Base-by-base conservation (phyloP, 306 rosid species). In the Ormosia semicastrata region DNA sequence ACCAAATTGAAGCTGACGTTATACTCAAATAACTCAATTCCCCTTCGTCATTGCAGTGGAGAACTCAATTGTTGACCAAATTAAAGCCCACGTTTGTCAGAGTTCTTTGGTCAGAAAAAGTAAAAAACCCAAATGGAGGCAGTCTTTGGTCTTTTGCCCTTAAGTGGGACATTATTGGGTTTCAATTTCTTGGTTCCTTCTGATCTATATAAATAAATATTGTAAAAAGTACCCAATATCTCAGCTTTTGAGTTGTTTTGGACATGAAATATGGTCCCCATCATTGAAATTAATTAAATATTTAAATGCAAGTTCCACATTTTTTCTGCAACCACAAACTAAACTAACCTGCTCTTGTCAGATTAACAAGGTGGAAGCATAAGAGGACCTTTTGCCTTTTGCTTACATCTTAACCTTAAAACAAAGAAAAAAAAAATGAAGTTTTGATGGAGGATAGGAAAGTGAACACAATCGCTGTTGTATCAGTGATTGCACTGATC, bases 371-470 rank as follows among this genome's bases (percentile, higher is more conserved):
- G 40, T 53, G 44, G 12, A 75, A 44, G 8, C 65, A 69, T 24
- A 64, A 40, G 67, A 58, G 18, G 9, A 1, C 30, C 58, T 65
- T 80, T 32, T 67, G 52, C 41, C 14, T 12, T 80, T 3, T 46
- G 15, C 76, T 47, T 64, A 17, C 60, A 77, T 71, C 54, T 50
- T 13, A 40, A 39, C 9, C 54, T 33, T 29, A n/a, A 59, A 77
- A 50, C 73, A 8, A 79, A 24, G 52, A 7, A 30, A 69, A 14
- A 72, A 77, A 76, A 39, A 66, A 83, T 86, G 87, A 82, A 58
- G 50, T 24, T 73, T 66, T 84, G 65, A 92, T 95, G 99, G 96
- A 95, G 89, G 93, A 95, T 89, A 85, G 71, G 69, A 86, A 74
- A 85, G 95, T 85, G 0, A 82, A 88, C 85, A 81, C 81, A 4